Conservation (phyloP, 2,329 filamentous ascomycete genomes). For the Cladophialophora psammophila region DNA sequence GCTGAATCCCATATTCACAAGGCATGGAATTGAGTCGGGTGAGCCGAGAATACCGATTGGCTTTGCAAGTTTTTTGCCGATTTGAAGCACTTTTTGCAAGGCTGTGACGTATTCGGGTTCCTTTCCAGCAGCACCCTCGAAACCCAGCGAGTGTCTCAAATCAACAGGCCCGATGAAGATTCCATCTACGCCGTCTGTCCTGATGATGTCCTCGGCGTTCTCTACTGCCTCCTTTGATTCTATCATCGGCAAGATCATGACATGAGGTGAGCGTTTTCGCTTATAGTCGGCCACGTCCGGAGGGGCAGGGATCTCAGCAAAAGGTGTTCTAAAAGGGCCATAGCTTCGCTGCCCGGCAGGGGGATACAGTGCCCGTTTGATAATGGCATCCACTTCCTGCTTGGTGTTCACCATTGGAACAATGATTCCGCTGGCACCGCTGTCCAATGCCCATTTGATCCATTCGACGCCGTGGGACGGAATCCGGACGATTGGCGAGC, state of each 20-base stretch:
- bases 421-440: conserved; percentile 65
- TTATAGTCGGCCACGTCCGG: conserved; percentile 20
- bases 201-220: conserved; percentile 23
- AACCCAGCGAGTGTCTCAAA: conserved; percentile 24
- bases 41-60: conserved; percentile 18
- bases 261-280: conserved; percentile 4
- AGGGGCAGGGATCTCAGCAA: conserved; percentile 4
- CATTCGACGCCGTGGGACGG: conserved; percentile 66
- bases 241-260: conserved; percentile 26
- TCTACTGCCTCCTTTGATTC: conserved; percentile 24
- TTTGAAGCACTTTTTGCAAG: conserved; percentile 14
- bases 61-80: conserved; percentile 13
- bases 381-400: conserved; percentile 59
- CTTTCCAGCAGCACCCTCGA: conserved; percentile 12
- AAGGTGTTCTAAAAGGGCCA: conserved; percentile 44
- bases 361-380: conserved; percentile 62
- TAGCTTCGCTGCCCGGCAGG: conserved; percentile 62
- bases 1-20: conserved; percentile 20
- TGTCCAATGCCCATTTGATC: conserved; percentile 67
- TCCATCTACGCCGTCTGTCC: conserved; percentile 17
- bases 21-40: background rate
- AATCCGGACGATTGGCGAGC: conserved; percentile 54
- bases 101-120: conserved; percentile 15
- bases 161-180: conserved; percentile 28
- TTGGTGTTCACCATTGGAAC: conserved; percentile 61